Conservation (phyloP, 2,329 filamentous ascomycete genomes). For the Penicillium verrucosum region DNA sequence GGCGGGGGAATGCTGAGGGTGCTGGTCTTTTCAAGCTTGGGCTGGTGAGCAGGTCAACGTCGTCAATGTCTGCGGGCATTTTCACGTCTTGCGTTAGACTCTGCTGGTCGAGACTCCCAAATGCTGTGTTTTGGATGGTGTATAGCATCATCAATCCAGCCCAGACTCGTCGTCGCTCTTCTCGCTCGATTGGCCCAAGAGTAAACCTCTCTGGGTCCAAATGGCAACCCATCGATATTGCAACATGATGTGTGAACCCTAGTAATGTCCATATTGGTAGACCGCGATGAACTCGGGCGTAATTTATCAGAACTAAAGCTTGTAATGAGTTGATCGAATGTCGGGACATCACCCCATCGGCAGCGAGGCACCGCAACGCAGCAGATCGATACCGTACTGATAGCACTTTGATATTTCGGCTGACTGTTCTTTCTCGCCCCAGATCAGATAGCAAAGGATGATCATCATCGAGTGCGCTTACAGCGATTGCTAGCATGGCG, state of each 20-base stretch:
- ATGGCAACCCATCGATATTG: slow-evolving; percentile 44
- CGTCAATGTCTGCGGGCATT: slow-evolving; percentile 37
- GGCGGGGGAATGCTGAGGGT: slow-evolving; percentile 21
- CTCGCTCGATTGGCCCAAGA: slow-evolving; percentile 35
- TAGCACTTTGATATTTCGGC: slow-evolving; percentile 36
- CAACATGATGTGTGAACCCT: slow-evolving; percentile 40
- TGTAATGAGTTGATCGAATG: slow-evolving; percentile 43
- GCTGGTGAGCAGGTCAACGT: slow-evolving; percentile 32
- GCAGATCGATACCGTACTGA: slow-evolving; percentile 39
- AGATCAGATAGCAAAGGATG: slow-evolving; percentile 38
- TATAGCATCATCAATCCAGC: slow-evolving; percentile 42
- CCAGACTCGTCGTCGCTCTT: slow-evolving; percentile 42
- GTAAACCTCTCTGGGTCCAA: slow-evolving; percentile 39
- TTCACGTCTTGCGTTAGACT: slow-evolving; percentile 29
- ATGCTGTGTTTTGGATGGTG: slow-evolving; percentile 37
- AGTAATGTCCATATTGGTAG: slow-evolving; percentile 40
- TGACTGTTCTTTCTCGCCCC: slow-evolving; percentile 36
- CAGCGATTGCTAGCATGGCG: slow-evolving; percentile 38
- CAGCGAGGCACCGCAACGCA: slow-evolving; percentile 39
- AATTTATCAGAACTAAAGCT: slow-evolving; percentile 40
- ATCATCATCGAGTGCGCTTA: slow-evolving; percentile 38
- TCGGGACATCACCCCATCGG: slow-evolving; percentile 38
- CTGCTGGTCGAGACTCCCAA: slow-evolving; percentile 35
- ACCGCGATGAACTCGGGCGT: slow-evolving; percentile 37
- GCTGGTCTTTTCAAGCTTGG: slow-evolving; percentile 10